Percentiles rank a stretch among this genome's conserved stretches.
Evolutionary conservation across 106 monocot genomes (phyloP).

Genomic region (Dactylorhiza incarnata): DNA sequence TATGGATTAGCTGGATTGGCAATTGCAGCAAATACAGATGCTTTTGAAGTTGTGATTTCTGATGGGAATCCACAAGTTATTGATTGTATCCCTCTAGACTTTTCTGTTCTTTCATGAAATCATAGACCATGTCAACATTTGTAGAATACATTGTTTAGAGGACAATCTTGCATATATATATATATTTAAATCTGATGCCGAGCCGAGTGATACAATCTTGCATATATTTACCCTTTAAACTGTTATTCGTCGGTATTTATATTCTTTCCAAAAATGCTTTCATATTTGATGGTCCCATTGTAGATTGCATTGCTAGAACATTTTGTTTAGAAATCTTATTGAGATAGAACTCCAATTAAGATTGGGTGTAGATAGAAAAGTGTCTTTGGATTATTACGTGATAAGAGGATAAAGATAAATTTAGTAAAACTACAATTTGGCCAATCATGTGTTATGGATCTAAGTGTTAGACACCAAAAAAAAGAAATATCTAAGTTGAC

Average conservation of each 20-base stretch:
- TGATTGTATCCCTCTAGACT: slow-evolving; percentile 70
- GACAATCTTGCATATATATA: not conserved
- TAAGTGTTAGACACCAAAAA: too few species aligned
- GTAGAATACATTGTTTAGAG: not conserved
- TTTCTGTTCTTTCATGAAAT: not conserved
- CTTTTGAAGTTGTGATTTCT: slow-evolving; percentile 78
- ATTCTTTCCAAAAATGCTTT: not conserved
- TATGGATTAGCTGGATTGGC: slow-evolving; percentile 90
- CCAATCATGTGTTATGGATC: too few species aligned
- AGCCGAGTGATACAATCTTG: too few species aligned
- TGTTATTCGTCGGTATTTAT: not conserved
- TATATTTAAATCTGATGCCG: too few species aligned
- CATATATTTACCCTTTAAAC: not conserved
- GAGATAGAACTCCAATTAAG: too few species aligned
- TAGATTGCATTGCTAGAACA: slow-evolving; percentile 1
- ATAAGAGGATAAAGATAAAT: too few species aligned
- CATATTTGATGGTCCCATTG: not conserved
- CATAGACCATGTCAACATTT: not conserved
- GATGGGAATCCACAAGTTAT: slow-evolving; percentile 96
- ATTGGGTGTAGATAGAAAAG: too few species aligned
- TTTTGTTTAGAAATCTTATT: not conserved
- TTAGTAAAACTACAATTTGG: too few species aligned
- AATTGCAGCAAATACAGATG: slow-evolving; percentile 68
- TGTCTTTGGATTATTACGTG: too few species aligned
- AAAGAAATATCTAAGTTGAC: too few species aligned